Percentiles rank a stretch among this genome's conserved stretches.
Evolutionary conservation across 179 eudicot genomes (phyloP).

Genomic region (Nepenthes alata): DNA sequence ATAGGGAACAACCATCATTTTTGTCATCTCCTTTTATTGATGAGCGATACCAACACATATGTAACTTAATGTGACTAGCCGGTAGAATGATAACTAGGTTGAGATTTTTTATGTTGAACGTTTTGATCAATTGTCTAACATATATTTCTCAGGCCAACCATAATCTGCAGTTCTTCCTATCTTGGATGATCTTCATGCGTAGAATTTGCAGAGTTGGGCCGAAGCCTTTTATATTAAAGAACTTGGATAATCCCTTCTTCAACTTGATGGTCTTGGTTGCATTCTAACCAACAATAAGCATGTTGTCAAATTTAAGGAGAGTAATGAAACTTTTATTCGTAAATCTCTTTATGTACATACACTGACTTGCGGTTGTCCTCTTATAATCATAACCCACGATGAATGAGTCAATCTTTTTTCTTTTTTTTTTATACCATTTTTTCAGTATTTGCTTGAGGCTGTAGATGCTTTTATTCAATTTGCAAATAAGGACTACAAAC

Average conservation of each 20-base stretch:
- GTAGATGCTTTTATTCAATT: not conserved
- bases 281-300: not conserved
- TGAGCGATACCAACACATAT: too few species aligned
- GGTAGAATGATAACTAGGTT: too few species aligned
- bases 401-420: not conserved
- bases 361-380: not conserved
- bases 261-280: not conserved
- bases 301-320: not conserved
- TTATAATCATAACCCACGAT: not conserved
- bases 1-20: too few species aligned
- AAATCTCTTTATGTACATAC: not conserved
- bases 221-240: not conserved
- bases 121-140: too few species aligned
- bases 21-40: too few species aligned
- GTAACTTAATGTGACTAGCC: too few species aligned
- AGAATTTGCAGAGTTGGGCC: not conserved
- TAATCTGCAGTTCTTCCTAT: not conserved
- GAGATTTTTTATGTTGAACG: too few species aligned
- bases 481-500: not conserved
- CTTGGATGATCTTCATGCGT: not conserved
- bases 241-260: not conserved
- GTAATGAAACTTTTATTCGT: not conserved
- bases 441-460: not conserved
- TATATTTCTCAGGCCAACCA: not conserved
- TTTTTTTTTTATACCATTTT: not conserved